phyloP scores from a whole-genome alignment of 148 eudicot genomes.

The Amaranthus cruentus region DNA sequence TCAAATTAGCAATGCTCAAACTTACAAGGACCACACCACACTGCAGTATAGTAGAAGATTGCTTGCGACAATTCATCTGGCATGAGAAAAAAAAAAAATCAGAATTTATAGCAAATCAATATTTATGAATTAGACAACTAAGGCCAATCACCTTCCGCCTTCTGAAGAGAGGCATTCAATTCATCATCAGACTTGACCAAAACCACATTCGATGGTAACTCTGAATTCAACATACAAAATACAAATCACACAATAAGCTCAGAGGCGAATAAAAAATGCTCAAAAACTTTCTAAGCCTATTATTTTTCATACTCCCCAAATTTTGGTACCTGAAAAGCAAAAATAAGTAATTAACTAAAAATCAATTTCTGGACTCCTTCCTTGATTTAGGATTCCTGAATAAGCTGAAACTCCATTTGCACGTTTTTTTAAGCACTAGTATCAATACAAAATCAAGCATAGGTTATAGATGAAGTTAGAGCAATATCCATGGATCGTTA shows the following conservation, averaged over 20 bases:
- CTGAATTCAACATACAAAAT: conserved; percentile 18
- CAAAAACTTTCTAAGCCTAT: no score
- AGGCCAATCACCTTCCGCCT: conserved; percentile 53
- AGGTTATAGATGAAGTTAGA: background rate
- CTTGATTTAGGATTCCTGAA: background rate
- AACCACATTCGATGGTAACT: conserved; percentile 54
- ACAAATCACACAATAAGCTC: background rate
- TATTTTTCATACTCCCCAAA: background rate
- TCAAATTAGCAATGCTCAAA: background rate
- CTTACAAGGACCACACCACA: conserved; percentile 98
- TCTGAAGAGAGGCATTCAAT: conserved; percentile 53
- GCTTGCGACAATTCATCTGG: conserved; percentile 70
- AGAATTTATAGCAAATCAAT: background rate
- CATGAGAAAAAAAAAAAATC: conserved; percentile 9
- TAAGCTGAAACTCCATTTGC: background rate
- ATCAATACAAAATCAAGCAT: background rate
- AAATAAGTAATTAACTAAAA: background rate
- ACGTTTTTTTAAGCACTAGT: no score
- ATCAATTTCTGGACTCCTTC: background rate
- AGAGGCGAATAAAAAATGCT: background rate
- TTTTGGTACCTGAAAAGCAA: no score
- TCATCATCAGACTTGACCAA: conserved; percentile 65
- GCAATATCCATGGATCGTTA: background rate
- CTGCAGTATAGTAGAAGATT: conserved; percentile 89
- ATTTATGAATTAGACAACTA: background rate